A percentile compares a stretch with the other conserved stretches of the same genome.
Evolutionary conservation across 805 yeast genomes (phyloP).

Genomic region (Pichia manshurica): DNA sequence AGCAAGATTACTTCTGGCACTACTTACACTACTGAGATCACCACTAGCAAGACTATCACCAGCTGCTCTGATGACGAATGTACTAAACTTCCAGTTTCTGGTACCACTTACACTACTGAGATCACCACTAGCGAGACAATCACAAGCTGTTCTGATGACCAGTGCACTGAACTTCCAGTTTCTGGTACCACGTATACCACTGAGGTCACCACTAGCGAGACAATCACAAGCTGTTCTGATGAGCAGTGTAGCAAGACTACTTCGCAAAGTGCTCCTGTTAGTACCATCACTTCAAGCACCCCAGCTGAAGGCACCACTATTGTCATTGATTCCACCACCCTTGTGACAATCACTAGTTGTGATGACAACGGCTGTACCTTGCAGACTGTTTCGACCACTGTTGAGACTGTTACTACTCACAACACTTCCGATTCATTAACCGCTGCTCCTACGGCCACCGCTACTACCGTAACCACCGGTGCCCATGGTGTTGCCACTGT

Average conservation of each 20-base stretch:
- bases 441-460: neutral
- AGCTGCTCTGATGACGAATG: conserved; percentile 23
- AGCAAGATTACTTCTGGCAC: too few species aligned
- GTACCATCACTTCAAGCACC: too few species aligned
- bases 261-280: too few species aligned
- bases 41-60: conserved; percentile 17
- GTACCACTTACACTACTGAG: neutral
- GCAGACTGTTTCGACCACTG: conserved; percentile 20
- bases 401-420: conserved; percentile 15
- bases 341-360: conserved; percentile 16
- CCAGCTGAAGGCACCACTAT: conserved; percentile 21
- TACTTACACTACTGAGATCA: neutral
- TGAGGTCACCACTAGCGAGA: conserved; percentile 12
- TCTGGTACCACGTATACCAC: neutral
- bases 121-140: conserved; percentile 14
- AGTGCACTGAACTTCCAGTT: conserved; percentile 14
- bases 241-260: conserved; percentile 19
- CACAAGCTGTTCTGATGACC: conserved; percentile 22
- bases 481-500: too few species aligned
- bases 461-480: neutral
- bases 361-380: conserved; percentile 6
- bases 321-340: conserved; percentile 14
- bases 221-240: conserved; percentile 22
- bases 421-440: conserved; percentile 4
- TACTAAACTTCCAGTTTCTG: conserved; percentile 6